Percentiles rank a stretch among this genome's conserved stretches.
These are phyloP conservation scores for Mycogone perniciosa DNA, from an alignment of 2,329 filamentous ascomycete species.

Conservation along the genomic window DNA sequence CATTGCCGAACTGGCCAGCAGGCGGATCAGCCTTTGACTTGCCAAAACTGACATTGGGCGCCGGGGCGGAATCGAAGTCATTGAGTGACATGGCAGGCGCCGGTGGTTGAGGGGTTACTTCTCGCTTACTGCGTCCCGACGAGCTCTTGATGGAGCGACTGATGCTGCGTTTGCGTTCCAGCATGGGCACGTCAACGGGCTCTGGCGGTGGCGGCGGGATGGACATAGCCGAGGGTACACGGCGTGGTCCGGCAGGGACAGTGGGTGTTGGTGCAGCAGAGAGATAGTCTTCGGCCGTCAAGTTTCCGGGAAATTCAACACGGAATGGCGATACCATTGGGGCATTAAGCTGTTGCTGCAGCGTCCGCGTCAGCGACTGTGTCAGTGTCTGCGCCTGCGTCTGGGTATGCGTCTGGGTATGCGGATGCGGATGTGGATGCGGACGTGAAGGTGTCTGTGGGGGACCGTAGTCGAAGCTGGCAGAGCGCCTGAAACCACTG, in stretches of 20 bases:
- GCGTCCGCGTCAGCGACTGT: constrained; percentile 15
- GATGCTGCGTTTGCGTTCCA: constrained; percentile 52
- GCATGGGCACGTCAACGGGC: constrained; percentile 31
- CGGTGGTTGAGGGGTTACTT: constrained; percentile 20
- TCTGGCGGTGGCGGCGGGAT: constrained; percentile 32
- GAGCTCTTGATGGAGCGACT: constrained; percentile 48
- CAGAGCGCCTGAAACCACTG: constrained; percentile 48
- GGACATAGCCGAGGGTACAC: constrained; percentile 30
- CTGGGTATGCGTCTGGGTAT: background rate
- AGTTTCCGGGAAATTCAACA: constrained; percentile 43
- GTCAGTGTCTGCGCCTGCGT: no score
- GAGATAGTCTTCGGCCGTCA: constrained; percentile 53
- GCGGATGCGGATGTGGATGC: no score
- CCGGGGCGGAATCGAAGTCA: constrained; percentile 49
- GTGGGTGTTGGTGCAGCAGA: constrained; percentile 84
- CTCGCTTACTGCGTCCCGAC: constrained; percentile 27
- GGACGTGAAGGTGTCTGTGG: constrained; percentile 18
- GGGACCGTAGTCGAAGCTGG: constrained; percentile 67
- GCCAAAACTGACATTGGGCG: constrained; percentile 52
- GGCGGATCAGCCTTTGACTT: constrained; percentile 49
- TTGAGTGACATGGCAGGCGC: constrained; percentile 25
- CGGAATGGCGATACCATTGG: constrained; percentile 35
- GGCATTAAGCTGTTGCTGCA: constrained; percentile 21
- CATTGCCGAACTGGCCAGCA: constrained; percentile 28
- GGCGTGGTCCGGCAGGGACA: constrained; percentile 71